Conservation (phyloP, 106 monocot genomes). For the Dendrobium chrysotoxum region DNA sequence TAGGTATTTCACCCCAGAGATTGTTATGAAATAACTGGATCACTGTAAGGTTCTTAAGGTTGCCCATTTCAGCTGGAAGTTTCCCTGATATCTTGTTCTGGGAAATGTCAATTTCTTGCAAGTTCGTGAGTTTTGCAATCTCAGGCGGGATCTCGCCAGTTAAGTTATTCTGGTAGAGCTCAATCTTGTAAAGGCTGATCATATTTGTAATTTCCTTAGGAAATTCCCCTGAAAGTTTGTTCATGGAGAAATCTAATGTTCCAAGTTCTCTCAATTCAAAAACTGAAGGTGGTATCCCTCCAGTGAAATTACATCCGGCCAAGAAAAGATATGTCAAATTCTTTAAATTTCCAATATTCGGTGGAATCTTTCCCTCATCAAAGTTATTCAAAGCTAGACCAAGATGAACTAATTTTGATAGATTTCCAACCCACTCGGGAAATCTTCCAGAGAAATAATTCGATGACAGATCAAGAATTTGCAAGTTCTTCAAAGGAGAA, state of each 20-base stretch:
- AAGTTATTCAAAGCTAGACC: slow-evolving; percentile 51
- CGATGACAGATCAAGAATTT: slow-evolving; percentile 51
- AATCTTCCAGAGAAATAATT: slow-evolving; percentile 53
- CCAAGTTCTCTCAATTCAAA: slow-evolving; percentile 35
- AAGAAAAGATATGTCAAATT: slow-evolving; percentile 69
- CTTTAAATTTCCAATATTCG: slow-evolving; percentile 52
- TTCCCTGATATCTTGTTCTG: slow-evolving; percentile 48
- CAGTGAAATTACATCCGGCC: slow-evolving; percentile 44
- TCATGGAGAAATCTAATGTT: slow-evolving; percentile 67
- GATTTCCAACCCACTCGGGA: slow-evolving; percentile 53
- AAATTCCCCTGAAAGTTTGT: slow-evolving; percentile 51
- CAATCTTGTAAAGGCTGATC: slow-evolving; percentile 55
- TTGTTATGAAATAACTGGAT: slow-evolving; percentile 66
- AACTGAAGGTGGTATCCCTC: slow-evolving; percentile 53
- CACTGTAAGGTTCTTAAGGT: slow-evolving; percentile 40
- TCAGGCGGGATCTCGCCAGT: slow-evolving; percentile 54
- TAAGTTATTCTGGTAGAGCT: slow-evolving; percentile 67
- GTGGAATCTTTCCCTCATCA: slow-evolving; percentile 41
- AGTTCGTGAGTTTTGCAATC: slow-evolving; percentile 34
- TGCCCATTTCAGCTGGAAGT: slow-evolving; percentile 48
- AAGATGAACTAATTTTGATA: slow-evolving; percentile 27
- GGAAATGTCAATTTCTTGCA: slow-evolving; percentile 68
- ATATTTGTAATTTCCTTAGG: slow-evolving; percentile 49
- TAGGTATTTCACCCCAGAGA: slow-evolving; percentile 57
- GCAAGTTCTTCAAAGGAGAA: slow-evolving; percentile 36